Evolutionary conservation across 2,329 filamentous ascomycete genomes (phyloP).

Genomic region (Paraconiothyrium sp.): DNA sequence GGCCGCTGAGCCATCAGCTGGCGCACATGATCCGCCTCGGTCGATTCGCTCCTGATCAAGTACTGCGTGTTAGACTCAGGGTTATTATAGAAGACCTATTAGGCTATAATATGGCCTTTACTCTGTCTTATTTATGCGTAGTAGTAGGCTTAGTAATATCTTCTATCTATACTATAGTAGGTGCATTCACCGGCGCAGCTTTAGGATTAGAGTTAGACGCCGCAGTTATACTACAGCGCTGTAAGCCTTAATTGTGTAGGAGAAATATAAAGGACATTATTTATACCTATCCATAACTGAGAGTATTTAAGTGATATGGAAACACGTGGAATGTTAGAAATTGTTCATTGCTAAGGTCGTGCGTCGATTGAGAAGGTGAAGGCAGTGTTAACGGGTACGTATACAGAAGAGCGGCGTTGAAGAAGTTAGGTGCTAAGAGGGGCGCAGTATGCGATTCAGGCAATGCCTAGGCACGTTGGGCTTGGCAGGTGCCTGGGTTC

Average conservation of each 20-base stretch:
- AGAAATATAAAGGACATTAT: slow-evolving; percentile 8
- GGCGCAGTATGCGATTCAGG: slow-evolving; percentile 9
- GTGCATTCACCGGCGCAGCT: slow-evolving; percentile 9
- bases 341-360: slow-evolving; percentile 12
- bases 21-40: slow-evolving; percentile 13
- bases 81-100: slow-evolving; percentile 12
- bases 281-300: slow-evolving; percentile 11
- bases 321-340: slow-evolving; percentile 14
- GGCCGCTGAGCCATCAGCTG: slow-evolving; percentile 15
- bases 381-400: not conserved
- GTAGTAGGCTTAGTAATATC: slow-evolving; percentile 4
- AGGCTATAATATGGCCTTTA: slow-evolving; percentile 6
- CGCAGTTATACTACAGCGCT: slow-evolving; percentile 8
- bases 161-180: slow-evolving; percentile 3
- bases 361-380: slow-evolving; percentile 12
- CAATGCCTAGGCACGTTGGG: not conserved
- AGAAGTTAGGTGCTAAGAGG: slow-evolving; percentile 6
- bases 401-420: not conserved
- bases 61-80: slow-evolving; percentile 13
- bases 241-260: slow-evolving; percentile 5
- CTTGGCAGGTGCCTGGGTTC: too few relatives aligned
- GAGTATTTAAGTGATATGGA: slow-evolving; percentile 9
- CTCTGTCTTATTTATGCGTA: slow-evolving; percentile 9
- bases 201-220: slow-evolving; percentile 11
- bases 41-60: slow-evolving; percentile 7